Evolutionary conservation across 257 asterid species (phyloP).

Genomic region (Osmanthus fragrans): DNA sequence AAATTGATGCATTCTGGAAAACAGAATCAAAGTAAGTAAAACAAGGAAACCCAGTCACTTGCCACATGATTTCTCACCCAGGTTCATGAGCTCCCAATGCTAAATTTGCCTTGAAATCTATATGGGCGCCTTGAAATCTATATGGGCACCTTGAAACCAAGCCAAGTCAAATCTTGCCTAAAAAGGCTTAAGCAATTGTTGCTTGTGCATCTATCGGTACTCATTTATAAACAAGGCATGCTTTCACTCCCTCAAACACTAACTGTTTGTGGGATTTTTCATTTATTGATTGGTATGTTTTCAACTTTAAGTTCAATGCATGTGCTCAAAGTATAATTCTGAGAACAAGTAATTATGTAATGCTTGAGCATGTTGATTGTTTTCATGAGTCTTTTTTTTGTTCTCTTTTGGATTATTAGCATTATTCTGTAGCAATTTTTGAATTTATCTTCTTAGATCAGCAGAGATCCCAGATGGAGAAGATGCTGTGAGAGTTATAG

Average conservation of each 20-base stretch:
- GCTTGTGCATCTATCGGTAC: not conserved
- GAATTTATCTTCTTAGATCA: constrained; percentile 50
- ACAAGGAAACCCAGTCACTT: constrained; percentile 20
- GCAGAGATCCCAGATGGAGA: constrained; percentile 98
- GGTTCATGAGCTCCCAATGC: too few species aligned
- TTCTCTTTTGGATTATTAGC: not conserved
- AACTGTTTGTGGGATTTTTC: not conserved
- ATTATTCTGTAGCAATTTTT: constrained; percentile 16
- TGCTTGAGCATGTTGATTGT: constrained; percentile 1
- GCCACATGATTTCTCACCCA: too few species aligned
- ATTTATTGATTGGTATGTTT: not conserved
- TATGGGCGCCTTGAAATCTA: too few species aligned
- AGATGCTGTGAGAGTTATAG: constrained; percentile 87
- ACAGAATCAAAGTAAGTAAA: constrained; percentile 24
- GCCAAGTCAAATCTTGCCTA: not conserved
- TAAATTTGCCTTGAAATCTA: too few species aligned
- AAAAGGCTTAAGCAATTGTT: not conserved
- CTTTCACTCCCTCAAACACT: not conserved
- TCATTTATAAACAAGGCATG: not conserved
- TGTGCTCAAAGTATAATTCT: not conserved
- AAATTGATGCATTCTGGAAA: constrained; percentile 53
- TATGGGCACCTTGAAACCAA: not conserved
- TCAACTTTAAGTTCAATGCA: not conserved
- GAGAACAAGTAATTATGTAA: not conserved
- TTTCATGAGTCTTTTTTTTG: not conserved